Evolutionary conservation across 352 stramenopile genomes (phyloP).

Genomic region (Pythium phragmitis): DNA sequence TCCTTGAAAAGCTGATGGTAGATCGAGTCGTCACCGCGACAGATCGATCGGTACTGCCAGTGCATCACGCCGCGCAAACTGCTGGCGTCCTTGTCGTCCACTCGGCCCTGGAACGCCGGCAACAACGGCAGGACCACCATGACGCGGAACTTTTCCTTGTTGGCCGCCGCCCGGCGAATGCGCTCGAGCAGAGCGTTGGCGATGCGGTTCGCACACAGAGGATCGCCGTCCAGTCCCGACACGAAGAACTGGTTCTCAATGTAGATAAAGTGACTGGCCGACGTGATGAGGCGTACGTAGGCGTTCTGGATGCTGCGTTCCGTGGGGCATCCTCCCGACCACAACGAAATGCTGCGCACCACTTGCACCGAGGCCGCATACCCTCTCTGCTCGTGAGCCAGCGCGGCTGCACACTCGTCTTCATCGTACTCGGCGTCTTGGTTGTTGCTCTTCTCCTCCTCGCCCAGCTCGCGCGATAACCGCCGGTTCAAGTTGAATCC

Average conservation of each 20-base stretch:
- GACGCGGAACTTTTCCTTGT: slow-evolving; percentile 75
- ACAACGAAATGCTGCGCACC: slow-evolving; percentile 81
- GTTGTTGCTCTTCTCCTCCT: slow-evolving; percentile 17
- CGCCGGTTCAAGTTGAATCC: slow-evolving; percentile 28
- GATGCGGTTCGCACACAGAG: slow-evolving; percentile 64
- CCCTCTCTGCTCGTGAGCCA: slow-evolving; percentile 35
- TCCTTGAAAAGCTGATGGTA: slow-evolving; percentile 83
- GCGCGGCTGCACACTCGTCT: slow-evolving; percentile 14
- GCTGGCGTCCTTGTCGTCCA: slow-evolving; percentile 76
- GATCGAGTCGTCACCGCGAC: slow-evolving; percentile 78
- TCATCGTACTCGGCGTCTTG: slow-evolving; percentile 32
- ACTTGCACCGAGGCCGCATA: slow-evolving; percentile 79
- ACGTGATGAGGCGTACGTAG: slow-evolving; percentile 80
- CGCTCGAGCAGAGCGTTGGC: slow-evolving; percentile 76
- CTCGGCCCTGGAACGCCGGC: slow-evolving; percentile 81
- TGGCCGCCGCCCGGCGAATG: slow-evolving; percentile 67
- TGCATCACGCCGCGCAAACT: slow-evolving; percentile 89
- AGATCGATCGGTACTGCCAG: slow-evolving; percentile 88
- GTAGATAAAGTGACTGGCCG: slow-evolving; percentile 86
- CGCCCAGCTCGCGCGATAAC: slow-evolving; percentile 17
- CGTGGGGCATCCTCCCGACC: slow-evolving; percentile 79
- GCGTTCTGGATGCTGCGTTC: slow-evolving; percentile 82
- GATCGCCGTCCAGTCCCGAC: slow-evolving; percentile 57
- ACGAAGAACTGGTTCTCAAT: slow-evolving; percentile 95
- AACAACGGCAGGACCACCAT: slow-evolving; percentile 86